phyloP scores from a whole-genome alignment of 2,329 filamentous ascomycete genomes.

The Cladophialophora chaetospira region DNA sequence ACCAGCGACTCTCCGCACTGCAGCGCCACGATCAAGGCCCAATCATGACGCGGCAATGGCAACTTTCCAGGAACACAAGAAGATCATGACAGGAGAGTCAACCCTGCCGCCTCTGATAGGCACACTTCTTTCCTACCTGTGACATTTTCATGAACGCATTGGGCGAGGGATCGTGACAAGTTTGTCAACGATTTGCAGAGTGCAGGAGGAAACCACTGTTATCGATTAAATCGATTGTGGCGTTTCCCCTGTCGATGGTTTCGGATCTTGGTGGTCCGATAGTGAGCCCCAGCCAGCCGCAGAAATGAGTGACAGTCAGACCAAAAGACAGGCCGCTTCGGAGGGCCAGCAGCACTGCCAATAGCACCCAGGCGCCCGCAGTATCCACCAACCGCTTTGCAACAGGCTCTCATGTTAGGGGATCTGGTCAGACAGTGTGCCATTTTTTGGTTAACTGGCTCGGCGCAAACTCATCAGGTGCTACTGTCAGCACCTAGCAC shows the following conservation, averaged over 20 bases:
- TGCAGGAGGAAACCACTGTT: neutral
- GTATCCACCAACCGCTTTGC: no score
- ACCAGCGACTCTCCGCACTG: neutral
- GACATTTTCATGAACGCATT: neutral
- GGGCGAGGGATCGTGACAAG: neutral
- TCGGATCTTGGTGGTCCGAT: no score
- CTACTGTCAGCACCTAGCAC: no score
- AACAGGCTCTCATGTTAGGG: no score
- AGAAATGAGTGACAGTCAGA: no score
- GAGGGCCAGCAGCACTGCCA: no score
- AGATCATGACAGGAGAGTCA: neutral
- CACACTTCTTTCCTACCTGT: neutral
- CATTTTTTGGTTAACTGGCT: no score
- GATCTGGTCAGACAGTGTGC: no score
- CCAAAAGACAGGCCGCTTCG: no score
- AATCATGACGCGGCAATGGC: slow-evolving; percentile 10
- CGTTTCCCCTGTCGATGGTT: neutral
- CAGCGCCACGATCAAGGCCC: slow-evolving; percentile 18
- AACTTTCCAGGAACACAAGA: neutral
- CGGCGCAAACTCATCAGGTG: neutral
- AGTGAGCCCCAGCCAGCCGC: no score
- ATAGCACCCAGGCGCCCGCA: no score
- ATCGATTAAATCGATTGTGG: neutral
- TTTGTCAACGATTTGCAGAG: neutral
- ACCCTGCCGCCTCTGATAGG: neutral